Conservation (phyloP, 768 basidiomycete species). For the Boletus reticuloceps region DNA sequence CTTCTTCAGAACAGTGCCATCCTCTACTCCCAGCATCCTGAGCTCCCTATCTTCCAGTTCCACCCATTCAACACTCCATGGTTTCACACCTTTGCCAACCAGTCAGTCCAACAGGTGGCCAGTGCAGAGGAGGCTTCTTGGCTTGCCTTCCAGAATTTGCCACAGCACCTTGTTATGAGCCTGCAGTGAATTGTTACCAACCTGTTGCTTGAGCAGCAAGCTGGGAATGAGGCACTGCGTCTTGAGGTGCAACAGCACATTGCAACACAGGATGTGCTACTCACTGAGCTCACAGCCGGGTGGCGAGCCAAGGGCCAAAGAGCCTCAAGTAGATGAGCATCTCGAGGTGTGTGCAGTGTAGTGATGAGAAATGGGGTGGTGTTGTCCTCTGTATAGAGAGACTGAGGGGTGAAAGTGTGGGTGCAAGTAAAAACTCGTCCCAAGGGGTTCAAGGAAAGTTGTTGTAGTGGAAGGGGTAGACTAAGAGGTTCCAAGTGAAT, state of each 20-base stretch:
- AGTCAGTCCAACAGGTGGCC: conserved; percentile 7
- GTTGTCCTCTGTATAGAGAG: too few species aligned
- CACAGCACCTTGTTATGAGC: conserved; percentile 8
- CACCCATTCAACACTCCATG: conserved; percentile 24
- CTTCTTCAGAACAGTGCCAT: conserved; percentile 36
- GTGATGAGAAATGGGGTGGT: too few species aligned
- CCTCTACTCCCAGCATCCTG: conserved; percentile 22
- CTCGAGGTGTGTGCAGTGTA: neutral
- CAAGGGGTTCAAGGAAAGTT: too few species aligned
- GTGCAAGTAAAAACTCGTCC: too few species aligned
- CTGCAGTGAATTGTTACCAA: neutral
- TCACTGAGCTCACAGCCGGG: neutral
- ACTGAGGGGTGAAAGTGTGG: too few species aligned
- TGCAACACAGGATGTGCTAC: neutral
- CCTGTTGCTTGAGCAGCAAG: neutral
- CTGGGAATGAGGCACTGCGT: neutral
- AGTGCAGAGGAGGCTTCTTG: conserved; percentile 12
- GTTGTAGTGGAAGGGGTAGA: too few species aligned
- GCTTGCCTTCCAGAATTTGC: conserved; percentile 22
- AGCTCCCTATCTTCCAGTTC: conserved; percentile 22
- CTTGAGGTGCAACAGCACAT: neutral
- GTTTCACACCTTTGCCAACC: neutral
- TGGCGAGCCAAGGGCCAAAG: neutral
- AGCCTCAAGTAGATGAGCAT: neutral
- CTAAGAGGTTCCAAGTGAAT: too few species aligned